Evolutionary conservation across 2,329 filamentous ascomycete species (phyloP).

Genomic region (Mycosphaerella sp.): DNA sequence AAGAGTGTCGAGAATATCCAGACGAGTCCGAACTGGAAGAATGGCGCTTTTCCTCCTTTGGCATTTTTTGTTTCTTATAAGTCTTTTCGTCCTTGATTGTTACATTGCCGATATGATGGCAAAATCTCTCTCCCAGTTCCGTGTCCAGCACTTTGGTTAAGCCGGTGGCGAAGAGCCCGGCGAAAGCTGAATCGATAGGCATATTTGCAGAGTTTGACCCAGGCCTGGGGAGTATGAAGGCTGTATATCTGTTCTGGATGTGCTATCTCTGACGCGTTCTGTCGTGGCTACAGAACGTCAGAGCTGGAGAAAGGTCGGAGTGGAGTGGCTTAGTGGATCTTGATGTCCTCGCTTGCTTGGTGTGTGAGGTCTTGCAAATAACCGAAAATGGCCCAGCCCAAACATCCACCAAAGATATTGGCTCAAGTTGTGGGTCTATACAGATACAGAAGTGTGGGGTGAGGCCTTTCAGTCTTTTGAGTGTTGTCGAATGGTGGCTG

Average conservation of each 20-base stretch:
- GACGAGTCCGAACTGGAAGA: constrained; percentile 1
- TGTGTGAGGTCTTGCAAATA: not conserved
- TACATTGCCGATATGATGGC: constrained; percentile 5
- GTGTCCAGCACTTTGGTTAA: constrained; percentile 4
- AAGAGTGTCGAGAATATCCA: not conserved
- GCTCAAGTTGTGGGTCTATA: constrained; percentile 5
- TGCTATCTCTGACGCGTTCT: not conserved
- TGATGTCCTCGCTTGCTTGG: not conserved
- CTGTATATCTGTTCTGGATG: not conserved
- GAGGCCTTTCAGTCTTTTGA: not conserved
- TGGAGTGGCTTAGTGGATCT: not conserved
- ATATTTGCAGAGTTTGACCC: not conserved
- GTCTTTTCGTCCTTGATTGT: constrained; percentile 6
- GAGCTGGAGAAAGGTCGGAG: not conserved
- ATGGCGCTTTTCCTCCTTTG: not conserved
- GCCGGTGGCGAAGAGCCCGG: constrained; percentile 2
- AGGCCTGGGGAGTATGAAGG: not conserved
- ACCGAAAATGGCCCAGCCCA: not conserved
- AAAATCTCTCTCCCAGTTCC: not conserved
- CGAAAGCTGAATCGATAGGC: constrained; percentile 5
- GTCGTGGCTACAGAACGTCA: not conserved
- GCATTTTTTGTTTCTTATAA: constrained; percentile 1
- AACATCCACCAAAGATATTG: not conserved
- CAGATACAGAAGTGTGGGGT: constrained; percentile 4
- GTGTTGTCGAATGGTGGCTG: constrained; percentile 3